Evolutionary conservation across 1,139 yeast species (phyloP).

Genomic region (Diutina pseudorugosa): DNA sequence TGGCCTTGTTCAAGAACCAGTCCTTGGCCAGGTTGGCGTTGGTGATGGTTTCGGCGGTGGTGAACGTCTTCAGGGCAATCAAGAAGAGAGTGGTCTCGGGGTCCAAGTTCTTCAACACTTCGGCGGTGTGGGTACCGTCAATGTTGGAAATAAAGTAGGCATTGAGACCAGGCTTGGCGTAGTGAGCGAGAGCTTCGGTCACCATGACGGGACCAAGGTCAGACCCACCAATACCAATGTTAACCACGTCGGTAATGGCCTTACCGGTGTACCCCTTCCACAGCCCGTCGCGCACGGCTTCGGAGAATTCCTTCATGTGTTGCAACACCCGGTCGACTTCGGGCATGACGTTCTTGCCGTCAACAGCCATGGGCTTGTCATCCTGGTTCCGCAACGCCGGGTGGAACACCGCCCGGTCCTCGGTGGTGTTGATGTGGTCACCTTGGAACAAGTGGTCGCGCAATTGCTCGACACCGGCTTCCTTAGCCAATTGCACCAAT

Average conservation of each 20-base stretch:
- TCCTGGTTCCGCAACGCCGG: conserved; percentile 91
- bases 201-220: conserved; percentile 99
- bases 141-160: conserved; percentile 96
- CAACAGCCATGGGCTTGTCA: conserved; percentile 71
- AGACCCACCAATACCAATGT: conserved; percentile 98
- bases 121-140: conserved; percentile 96
- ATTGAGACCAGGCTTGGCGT: conserved; percentile 60
- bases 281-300: conserved; percentile 75
- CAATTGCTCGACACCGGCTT: conserved; percentile 76
- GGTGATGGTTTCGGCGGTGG: conserved; percentile 95
- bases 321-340: conserved; percentile 84
- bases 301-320: conserved; percentile 94
- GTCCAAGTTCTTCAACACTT: conserved; percentile 62
- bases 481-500: conserved; percentile 72
- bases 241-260: conserved; percentile 84
- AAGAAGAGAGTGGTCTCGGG: conserved; percentile 91
- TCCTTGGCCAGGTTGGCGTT: conserved; percentile 90
- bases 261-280: conserved; percentile 98
- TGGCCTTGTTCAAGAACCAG: conserved; percentile 77
- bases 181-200: conserved; percentile 91
- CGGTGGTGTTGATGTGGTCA: conserved; percentile 88
- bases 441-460: conserved; percentile 90
- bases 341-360: conserved; percentile 77
- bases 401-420: conserved; percentile 93
- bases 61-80: conserved; percentile 95